phyloP scores from a whole-genome alignment of 2,329 filamentous ascomycete genomes.

The Colletotrichum liaoningense region DNA sequence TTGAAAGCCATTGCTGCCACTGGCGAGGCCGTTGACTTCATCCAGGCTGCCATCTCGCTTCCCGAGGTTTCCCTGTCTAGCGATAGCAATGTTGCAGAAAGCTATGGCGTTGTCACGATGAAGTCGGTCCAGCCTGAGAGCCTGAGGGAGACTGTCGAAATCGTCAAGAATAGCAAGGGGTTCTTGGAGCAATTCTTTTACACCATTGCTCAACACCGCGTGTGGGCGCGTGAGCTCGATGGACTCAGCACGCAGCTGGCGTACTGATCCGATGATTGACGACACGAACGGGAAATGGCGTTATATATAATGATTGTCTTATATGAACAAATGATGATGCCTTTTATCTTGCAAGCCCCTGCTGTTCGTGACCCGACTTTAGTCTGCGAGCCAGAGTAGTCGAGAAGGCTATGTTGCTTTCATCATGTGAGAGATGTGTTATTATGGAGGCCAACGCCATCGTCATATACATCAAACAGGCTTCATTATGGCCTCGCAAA shows the following conservation, averaged over 20 bases:
- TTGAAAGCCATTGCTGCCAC: slow-evolving; percentile 83
- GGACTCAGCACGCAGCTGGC: slow-evolving; percentile 76
- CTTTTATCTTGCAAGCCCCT: too few species aligned
- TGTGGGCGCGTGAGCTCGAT: slow-evolving; percentile 79
- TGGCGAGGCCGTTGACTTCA: slow-evolving; percentile 75
- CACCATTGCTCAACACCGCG: slow-evolving; percentile 77
- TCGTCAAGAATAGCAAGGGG: slow-evolving; percentile 74
- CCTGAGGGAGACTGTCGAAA: slow-evolving; percentile 70
- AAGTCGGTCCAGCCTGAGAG: slow-evolving; percentile 63
- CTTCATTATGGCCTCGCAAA: not conserved
- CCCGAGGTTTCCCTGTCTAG: slow-evolving; percentile 55
- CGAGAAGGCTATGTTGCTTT: too few species aligned
- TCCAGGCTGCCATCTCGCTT: slow-evolving; percentile 61
- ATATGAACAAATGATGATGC: not conserved
- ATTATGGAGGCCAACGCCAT: not conserved
- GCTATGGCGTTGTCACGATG: slow-evolving; percentile 83
- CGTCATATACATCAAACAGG: not conserved
- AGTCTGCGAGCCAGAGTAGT: not conserved
- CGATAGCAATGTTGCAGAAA: slow-evolving; percentile 67
- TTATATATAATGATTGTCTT: not conserved
- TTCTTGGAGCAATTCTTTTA: slow-evolving; percentile 80
- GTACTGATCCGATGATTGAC: slow-evolving; percentile 61
- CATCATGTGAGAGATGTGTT: too few species aligned
- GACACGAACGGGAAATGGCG: not conserved
- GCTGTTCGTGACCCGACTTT: not conserved